Base-by-base conservation (phyloP, 768 basidiomycete species). In the Chlorophyllum brunneum region DNA sequence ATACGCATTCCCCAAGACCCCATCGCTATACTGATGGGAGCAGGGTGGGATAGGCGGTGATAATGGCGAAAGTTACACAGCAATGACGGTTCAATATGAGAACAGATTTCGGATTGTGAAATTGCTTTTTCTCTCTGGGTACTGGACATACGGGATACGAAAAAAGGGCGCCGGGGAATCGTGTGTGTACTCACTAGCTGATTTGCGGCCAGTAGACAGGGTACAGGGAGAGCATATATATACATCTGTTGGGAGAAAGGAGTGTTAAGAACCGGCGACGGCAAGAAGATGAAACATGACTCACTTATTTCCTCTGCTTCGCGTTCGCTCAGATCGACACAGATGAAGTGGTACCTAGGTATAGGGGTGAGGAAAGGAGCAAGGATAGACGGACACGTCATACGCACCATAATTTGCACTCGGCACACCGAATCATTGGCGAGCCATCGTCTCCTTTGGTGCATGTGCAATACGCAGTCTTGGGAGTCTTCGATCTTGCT, bases 281-380 rank as follows among this genome's bases (percentile, higher is more conserved):
- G n/a, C 45, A 8, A 15, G 22, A 52, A 43, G 43, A 53, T 13
- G 40, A 26, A 11, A 52, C 33, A 37, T 31, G 15, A 80, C 88
- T 74, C 66, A 90, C 88, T 80, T 65, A 93, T 86, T 64, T 88
- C 85, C 61, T 83, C 83, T 7, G 90, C 90, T 58, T 84, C 77
- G 45, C 75, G 69, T 58, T 81, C 79, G 52, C 65, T 74, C 42
- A 92, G 65, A 54, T 79, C 70, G 8, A 92, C 75, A 67, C 91
- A 93, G n/a, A 69, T 67, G 59, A 92, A 92, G 66, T 93, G 91
- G 67, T 82, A 91, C 91, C 91, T 93, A 45, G 22, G 20, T 40
- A 20, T 26, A 7, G 33, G 51, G 3, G 41, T 37, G 40, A 51
- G 26, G 34, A 52, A 27, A 16, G n/a, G 22, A 53, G 24, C 34